phyloP scores from a whole-genome alignment of 2,329 filamentous ascomycete species.

The Colletotrichum truncatum region DNA sequence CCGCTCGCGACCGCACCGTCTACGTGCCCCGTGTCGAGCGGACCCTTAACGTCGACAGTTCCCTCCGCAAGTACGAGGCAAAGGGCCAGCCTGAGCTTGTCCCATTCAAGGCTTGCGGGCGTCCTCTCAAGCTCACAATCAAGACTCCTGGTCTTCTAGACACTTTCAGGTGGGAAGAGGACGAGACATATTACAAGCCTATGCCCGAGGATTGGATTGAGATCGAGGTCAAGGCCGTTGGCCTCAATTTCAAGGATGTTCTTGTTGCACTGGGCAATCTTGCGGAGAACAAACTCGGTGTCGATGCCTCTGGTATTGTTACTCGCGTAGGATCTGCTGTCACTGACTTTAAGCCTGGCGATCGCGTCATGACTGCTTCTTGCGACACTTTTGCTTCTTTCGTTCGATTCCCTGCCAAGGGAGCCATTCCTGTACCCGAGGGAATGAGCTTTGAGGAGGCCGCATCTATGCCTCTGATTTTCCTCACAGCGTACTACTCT shows the following conservation, averaged over 20 bases:
- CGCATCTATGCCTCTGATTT: constrained; percentile 41
- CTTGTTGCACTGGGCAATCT: constrained; percentile 39
- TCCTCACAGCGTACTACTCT: constrained; percentile 41
- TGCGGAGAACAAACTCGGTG: constrained; percentile 34
- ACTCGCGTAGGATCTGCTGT: constrained; percentile 41
- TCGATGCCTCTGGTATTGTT: constrained; percentile 45
- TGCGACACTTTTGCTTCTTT: constrained; percentile 34
- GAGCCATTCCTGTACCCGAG: constrained; percentile 46
- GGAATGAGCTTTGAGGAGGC: constrained; percentile 48
- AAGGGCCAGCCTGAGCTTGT: constrained; percentile 23
- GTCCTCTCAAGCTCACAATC: constrained; percentile 32
- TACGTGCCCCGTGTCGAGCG: constrained; percentile 18
- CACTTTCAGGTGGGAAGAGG: constrained; percentile 36
- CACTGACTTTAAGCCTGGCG: constrained; percentile 39
- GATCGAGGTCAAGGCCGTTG: constrained; percentile 38
- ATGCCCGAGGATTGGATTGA: constrained; percentile 30
- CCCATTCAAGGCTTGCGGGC: constrained; percentile 14
- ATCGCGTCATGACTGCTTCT: constrained; percentile 36
- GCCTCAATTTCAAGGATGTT: constrained; percentile 39
- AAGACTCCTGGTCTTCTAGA: constrained; percentile 35
- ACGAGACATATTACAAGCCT: constrained; percentile 18
- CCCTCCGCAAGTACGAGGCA: constrained; percentile 9
- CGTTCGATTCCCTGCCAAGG: constrained; percentile 31
- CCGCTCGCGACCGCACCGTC: constrained; percentile 9
- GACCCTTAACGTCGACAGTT: background rate